phyloP scores from a whole-genome alignment of 1,139 yeast species.

The Yamadazyma epiphylla region DNA sequence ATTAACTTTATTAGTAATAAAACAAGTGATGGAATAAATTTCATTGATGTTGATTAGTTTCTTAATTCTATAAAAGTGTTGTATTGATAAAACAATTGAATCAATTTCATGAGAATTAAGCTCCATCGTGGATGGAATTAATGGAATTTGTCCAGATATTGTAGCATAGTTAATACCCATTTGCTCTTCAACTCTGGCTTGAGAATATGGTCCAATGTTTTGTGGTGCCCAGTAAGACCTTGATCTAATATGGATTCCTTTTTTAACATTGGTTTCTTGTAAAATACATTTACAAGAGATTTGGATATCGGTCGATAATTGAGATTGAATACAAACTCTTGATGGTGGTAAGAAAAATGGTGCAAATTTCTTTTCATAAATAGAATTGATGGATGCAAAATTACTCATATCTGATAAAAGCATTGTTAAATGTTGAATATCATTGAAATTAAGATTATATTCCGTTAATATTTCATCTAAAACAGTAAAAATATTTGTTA shows the following conservation, averaged over 20 bases:
- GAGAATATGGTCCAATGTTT: slow-evolving; percentile 96
- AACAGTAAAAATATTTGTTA: slow-evolving; percentile 42
- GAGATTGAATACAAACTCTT: slow-evolving; percentile 74
- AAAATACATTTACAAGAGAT: slow-evolving; percentile 47
- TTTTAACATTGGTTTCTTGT: slow-evolving; percentile 25
- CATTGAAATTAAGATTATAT: slow-evolving; percentile 26
- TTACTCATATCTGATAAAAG: slow-evolving; percentile 60
- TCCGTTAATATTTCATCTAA: slow-evolving; percentile 28
- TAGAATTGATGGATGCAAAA: slow-evolving; percentile 57
- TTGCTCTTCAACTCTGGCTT: slow-evolving; percentile 53
- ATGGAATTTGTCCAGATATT: slow-evolving; percentile 91
- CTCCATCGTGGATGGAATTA: slow-evolving; percentile 69
- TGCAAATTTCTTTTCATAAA: slow-evolving; percentile 54
- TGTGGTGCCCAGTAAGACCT: slow-evolving; percentile 98
- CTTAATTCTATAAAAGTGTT: slow-evolving; percentile 68
- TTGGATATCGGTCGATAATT: slow-evolving; percentile 43
- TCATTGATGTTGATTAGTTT: slow-evolving; percentile 44
- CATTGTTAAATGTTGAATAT: slow-evolving; percentile 56
- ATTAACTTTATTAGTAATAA: slow-evolving; percentile 33
- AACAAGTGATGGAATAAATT: slow-evolving; percentile 52
- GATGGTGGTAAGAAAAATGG: slow-evolving; percentile 75
- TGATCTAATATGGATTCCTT: slow-evolving; percentile 86
- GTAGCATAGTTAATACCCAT: slow-evolving; percentile 44
- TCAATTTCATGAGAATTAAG: slow-evolving; percentile 20
- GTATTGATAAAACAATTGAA: slow-evolving; percentile 52